Evolutionary conservation across 139 green algal genomes (phyloP), one percentile per base, ranked within the genome.

Genomic region (Yamagishiella unicocca): DNA sequence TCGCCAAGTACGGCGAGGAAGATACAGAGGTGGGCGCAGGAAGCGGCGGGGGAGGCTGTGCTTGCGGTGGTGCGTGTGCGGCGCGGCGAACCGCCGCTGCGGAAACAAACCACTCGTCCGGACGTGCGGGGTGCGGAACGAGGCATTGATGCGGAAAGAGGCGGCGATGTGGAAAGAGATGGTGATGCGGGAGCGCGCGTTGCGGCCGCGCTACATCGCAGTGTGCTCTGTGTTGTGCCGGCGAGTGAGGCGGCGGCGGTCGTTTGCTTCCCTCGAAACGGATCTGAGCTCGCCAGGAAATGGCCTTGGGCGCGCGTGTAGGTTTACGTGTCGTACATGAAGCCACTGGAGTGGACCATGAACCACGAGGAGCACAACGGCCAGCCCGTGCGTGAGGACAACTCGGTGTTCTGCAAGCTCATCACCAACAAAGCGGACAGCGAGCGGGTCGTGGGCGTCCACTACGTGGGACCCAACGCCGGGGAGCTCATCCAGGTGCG

Each of bases 401-500:
- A 79, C 64, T 42, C 54, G 33, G 86, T 90, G 22, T 90, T 67
- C 76, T 87, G 77, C 78, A 88, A 88, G 61, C 46, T 88, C 21
- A 83, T 88, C 42, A 88, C 83, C 21, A 25, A 88, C 55, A 61
- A 29, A 88, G 72, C 24, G 2, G 43, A 89, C 73, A 38, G 84
- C 43, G 92, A 96, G 62, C 84, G 91, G 24, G 92, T 96, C 54
- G 72, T 98, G 62, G 97, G 97, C 19, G 91, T 94, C 12, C 97
- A 99, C 93, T 98, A 98, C 94, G 93, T 97, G n/a, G 97, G 97
- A 21, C 89, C 91, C 19, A 95, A 98, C 58, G 86, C 94, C 0
- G 92, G 94, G 1, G 97, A 99, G 84, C 98, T 99, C 66, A 95
- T 98, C 68, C 96, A 99, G 78, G 85, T 90, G 68, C 4, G 74